Percentiles rank a stretch among this genome's conserved stretches.
Evolutionary conservation across 768 basidiomycete genomes (phyloP).

Genomic region (Zangia roseola): DNA sequence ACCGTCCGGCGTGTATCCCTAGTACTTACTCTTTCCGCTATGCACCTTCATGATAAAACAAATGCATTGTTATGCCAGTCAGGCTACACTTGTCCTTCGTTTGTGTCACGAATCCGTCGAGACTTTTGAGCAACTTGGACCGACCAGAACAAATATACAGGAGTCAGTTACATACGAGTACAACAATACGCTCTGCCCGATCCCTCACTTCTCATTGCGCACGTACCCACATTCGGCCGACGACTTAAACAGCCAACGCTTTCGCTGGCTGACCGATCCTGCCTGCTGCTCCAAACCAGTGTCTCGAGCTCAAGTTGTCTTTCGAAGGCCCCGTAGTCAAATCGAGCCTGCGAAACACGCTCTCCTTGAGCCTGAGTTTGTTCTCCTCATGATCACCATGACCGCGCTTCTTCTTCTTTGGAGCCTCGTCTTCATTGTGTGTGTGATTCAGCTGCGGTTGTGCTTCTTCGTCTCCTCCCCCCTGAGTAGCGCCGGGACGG

Average conservation of each 20-base stretch:
- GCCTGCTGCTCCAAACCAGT: constrained; percentile 43
- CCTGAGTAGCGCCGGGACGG: constrained; percentile 43
- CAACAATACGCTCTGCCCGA: background rate
- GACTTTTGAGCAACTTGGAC: constrained; percentile 3
- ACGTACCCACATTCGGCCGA: constrained; percentile 1
- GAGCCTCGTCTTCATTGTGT: constrained; percentile 45
- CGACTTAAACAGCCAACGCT: constrained; percentile 31
- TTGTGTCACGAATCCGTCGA: background rate
- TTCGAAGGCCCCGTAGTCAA: constrained; percentile 46
- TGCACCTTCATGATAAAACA: constrained; percentile 24
- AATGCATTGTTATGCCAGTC: constrained; percentile 7
- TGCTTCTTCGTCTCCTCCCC: constrained; percentile 31
- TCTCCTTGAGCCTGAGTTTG: constrained; percentile 46
- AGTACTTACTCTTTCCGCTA: constrained; percentile 17
- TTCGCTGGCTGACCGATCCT: constrained; percentile 61
- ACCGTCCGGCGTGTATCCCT: constrained; percentile 25
- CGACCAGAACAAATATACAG: constrained; percentile 19
- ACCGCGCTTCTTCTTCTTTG: constrained; percentile 45
- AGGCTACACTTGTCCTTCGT: background rate
- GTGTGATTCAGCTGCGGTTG: constrained; percentile 28
- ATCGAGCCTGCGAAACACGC: constrained; percentile 46
- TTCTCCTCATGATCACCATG: constrained; percentile 41
- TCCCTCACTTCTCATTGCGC: background rate
- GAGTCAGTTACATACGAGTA: constrained; percentile 8
- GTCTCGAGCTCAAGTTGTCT: constrained; percentile 33